A percentile compares a stretch with the other conserved stretches of the same genome.
These are phyloP conservation scores for Ophiosphaerella korrae DNA, from an alignment of 2,329 filamentous ascomycete genomes.

Conservation along the genomic window DNA sequence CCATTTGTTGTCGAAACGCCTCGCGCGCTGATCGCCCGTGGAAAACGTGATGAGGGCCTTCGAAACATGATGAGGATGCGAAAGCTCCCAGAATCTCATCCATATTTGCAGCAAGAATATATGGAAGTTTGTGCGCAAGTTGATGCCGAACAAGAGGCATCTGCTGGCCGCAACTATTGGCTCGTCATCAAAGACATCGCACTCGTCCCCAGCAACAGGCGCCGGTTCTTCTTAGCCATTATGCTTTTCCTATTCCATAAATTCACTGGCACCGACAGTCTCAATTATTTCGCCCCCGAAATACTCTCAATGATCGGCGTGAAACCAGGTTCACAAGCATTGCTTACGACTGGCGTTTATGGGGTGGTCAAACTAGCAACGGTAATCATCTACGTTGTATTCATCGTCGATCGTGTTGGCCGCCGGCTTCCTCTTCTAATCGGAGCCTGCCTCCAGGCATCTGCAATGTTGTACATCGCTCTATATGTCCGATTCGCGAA, in stretches of 20 bases:
- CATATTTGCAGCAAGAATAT: conserved; percentile 44
- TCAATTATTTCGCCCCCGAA: conserved; percentile 51
- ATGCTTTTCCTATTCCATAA: conserved; percentile 51
- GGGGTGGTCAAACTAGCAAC: conserved; percentile 44
- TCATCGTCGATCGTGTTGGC: conserved; percentile 43
- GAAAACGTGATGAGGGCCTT: conserved; percentile 39
- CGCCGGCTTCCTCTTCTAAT: conserved; percentile 38
- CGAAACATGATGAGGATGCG: conserved; percentile 48
- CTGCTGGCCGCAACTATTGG: conserved; percentile 38
- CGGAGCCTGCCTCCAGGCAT: conserved; percentile 36
- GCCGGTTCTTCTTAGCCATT: conserved; percentile 43
- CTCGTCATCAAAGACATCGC: conserved; percentile 35
- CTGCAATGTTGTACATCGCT: conserved; percentile 42
- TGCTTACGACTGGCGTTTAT: conserved; percentile 49
- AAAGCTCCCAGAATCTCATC: conserved; percentile 45
- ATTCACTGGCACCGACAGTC: conserved; percentile 48
- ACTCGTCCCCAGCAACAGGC: conserved; percentile 31
- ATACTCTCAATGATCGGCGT: conserved; percentile 49
- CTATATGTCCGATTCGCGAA: conserved; percentile 45
- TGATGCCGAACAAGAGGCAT: conserved; percentile 36
- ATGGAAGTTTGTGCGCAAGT: conserved; percentile 47
- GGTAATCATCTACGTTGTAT: conserved; percentile 40
- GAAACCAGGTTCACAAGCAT: conserved; percentile 12
- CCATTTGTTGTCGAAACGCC: conserved; percentile 46
- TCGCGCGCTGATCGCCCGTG: conserved; percentile 41